Base-by-base conservation (phyloP, 2,329 filamentous ascomycete species). In the Ambrosiella cleistominuta region DNA sequence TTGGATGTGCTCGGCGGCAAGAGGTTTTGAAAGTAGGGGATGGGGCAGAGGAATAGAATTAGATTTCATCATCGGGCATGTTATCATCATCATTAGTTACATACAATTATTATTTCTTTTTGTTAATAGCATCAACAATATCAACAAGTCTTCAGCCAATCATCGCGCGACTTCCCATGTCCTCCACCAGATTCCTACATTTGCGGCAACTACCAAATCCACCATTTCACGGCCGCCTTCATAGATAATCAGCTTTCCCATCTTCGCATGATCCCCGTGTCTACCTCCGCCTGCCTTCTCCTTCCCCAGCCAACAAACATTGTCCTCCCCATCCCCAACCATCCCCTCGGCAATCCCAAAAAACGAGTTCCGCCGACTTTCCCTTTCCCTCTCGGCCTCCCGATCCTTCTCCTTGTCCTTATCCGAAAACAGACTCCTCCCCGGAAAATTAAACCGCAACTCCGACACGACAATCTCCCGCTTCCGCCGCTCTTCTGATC, bases 151-250 rank as follows among this genome's bases (percentile, higher is more conserved):
- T 11, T 8, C 45, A 50, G n/a, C n/a, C 12, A n/a, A 54, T 56
- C 35, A 71, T 66, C 57, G 54, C 13, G 70, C 75, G 65, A 72
- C 75, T 64, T 88, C 85, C 79, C 89, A 96, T 3, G 86, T 82
- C 64, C 83, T 82, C 90, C 91, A 97, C 88, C 90, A 98, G 13
- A 97, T 73, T 1, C 86, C 88, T 71, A 98, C 80, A 66, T 95
- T 96, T 9, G 89, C 86, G 3, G 91, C 88, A 17, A 98, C 88
- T 0, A 95, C 75, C 60, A 98, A 69, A 73, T 98, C 93, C 65
- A 97, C 70, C 91, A 98, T 97, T 73, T 95, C 95, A 63, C 95
- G 71, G 0, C 93, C 93, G 65, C 95, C 90, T 58, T 91, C 82
- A 64, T 89, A 81, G 42, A 98, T 78, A 56, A 97, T 88, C 56